These are phyloP conservation scores for Domatiomyces globalis DNA, from an alignment of 2,329 filamentous ascomycete genomes.

Conservation along the genomic window DNA sequence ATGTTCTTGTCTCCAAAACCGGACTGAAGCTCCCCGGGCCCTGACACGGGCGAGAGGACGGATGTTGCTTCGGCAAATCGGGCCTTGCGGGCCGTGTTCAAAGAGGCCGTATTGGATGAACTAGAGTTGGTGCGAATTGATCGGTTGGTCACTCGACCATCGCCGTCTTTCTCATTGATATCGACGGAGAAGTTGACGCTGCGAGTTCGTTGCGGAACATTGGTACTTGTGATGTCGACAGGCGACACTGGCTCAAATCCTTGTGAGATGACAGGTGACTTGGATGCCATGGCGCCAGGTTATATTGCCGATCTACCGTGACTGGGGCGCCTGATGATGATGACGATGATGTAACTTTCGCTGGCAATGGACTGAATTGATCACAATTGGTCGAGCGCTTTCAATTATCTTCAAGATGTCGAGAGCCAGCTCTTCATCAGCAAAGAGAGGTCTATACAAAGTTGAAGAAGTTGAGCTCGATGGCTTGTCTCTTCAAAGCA, in stretches of 20 bases:
- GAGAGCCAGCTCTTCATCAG: slow-evolving; percentile 14
- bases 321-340: neutral
- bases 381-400: neutral
- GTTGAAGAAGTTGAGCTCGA: neutral
- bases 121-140: slow-evolving; percentile 14
- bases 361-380: neutral
- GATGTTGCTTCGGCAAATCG: slow-evolving; percentile 53
- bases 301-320: neutral
- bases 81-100: slow-evolving; percentile 43
- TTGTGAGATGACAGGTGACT: neutral
- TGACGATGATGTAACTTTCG: neutral
- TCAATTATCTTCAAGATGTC: slow-evolving; percentile 6
- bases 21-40: slow-evolving; percentile 31
- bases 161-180: slow-evolving; percentile 17
- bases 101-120: slow-evolving; percentile 20
- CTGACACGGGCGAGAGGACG: slow-evolving; percentile 46
- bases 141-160: slow-evolving; percentile 9
- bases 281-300: neutral
- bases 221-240: slow-evolving; percentile 24
- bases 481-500: neutral
- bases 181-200: slow-evolving; percentile 19
- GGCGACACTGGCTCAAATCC: slow-evolving; percentile 26
- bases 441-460: slow-evolving; percentile 1
- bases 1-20: slow-evolving; percentile 38
- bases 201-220: slow-evolving; percentile 20